phyloP scores from a whole-genome alignment of 164 flowering plant genomes.

The Protea cynaroides region DNA sequence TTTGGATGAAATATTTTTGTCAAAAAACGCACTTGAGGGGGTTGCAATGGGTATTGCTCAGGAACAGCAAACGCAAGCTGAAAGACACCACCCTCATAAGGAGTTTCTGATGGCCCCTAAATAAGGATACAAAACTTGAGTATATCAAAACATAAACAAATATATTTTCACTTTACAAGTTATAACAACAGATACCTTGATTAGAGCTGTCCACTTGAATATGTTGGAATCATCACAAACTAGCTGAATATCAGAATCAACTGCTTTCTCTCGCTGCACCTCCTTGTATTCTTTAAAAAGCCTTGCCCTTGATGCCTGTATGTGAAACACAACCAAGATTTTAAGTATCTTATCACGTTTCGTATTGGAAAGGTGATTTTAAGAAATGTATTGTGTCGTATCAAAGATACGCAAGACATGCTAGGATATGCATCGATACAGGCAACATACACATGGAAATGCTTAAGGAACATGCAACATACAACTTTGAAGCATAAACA shows the following conservation, averaged over 20 bases:
- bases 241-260: conserved; percentile 87
- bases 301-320: conserved; percentile 79
- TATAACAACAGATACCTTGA: conserved; percentile 51
- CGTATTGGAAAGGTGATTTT: too few relatives aligned
- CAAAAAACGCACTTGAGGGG: conserved; percentile 94
- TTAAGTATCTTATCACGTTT: too few relatives aligned
- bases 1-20: conserved; percentile 98
- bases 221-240: conserved; percentile 93
- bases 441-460: too few relatives aligned
- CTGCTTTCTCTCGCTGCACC: conserved; percentile 82
- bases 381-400: too few relatives aligned
- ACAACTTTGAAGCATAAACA: too few relatives aligned
- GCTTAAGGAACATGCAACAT: too few relatives aligned
- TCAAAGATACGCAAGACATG: too few relatives aligned
- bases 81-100: conserved; percentile 91
- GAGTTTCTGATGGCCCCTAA: conserved; percentile 98
- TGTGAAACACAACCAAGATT: too few relatives aligned
- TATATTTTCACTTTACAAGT: background rate
- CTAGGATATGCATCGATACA: too few relatives aligned
- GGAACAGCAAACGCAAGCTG: conserved; percentile 94
- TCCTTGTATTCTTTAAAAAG: conserved; percentile 95
- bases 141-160: background rate
- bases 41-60: conserved; percentile 96
- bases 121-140: too few relatives aligned
- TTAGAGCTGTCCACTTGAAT: conserved; percentile 94